Evolutionary conservation across 129 eudicot genomes (phyloP), one percentile per base, ranked within the genome.

Genomic region (Pittosporum tobira): DNA sequence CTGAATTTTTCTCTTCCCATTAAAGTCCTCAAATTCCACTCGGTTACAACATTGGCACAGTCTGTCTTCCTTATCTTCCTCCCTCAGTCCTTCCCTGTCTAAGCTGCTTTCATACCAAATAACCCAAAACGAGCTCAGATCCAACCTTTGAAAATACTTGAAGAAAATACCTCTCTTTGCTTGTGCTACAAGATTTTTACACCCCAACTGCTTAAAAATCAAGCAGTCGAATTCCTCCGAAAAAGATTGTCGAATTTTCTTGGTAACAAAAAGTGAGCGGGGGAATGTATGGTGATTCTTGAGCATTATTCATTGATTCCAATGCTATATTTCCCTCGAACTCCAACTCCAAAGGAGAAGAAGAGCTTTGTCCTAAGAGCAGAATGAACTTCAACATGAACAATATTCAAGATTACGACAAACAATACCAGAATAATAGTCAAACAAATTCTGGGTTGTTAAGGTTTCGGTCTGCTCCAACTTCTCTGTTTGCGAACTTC

Each of bases 401-500:
- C 51, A 74, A 73, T 26, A 40, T 14, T 40, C n/a, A 40, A 12
- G n/a, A 40, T 4, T 14, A 40, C n/a, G n/a, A n/a, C 15, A 12
- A 40, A 40, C 46, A 40, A 14, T 40, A 40, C 46, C 46, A 40
- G 46, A 40, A 40, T 14, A 12, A 40, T n/a, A n/a, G n/a, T 48
- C 67, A 69, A 25, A 59, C 57, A 13, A 70, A 54, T 78, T 70
- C 80, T 64, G 82, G 84, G 77, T 54, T 85, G 62, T 68, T 79
- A 40, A 73, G 95, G 57, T 81, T 77, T 52, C 74, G 87, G 49
- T 85, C 95, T 43, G 90, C 84, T 52, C 90, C 90, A 1, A 79
- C 81, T 55, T 85, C 81, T 53, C 48, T 75, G 45, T 66, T 85
- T 55, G 71, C 70, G 5, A 64, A 74, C 59, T 68, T 63, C 29